A percentile compares a stretch with the other conserved stretches of the same genome.
phyloP scores from a whole-genome alignment of 176 grass and related monocot species.

The Eragrostis curvula region DNA sequence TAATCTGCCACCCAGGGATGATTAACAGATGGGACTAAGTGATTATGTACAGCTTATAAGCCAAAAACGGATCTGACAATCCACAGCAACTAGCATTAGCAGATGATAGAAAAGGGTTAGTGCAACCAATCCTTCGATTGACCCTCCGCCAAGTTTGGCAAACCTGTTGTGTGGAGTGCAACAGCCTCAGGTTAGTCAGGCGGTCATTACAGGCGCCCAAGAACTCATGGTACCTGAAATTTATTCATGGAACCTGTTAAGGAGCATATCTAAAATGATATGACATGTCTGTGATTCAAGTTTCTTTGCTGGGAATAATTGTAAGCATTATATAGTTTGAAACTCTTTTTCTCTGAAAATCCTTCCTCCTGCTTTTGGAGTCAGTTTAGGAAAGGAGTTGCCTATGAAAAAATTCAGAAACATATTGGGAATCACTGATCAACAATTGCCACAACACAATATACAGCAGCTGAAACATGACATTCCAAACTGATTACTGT shows the following conservation, averaged over 20 bases:
- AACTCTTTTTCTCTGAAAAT: background rate
- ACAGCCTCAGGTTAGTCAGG: conserved; percentile 38
- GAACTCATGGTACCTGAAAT: conserved; percentile 43
- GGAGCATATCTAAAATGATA: conserved; percentile 11
- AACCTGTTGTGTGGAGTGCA: conserved; percentile 22
- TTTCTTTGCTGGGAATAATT: background rate
- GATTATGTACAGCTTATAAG: conserved; percentile 36
- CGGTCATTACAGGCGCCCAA: conserved; percentile 36
- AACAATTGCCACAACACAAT: background rate
- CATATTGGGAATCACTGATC: conserved; percentile 23
- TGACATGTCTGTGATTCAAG: background rate
- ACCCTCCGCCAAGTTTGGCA: conserved; percentile 15
- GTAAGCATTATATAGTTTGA: background rate
- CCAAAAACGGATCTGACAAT: conserved; percentile 21
- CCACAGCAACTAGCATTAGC: conserved; percentile 23
- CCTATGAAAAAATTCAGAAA: background rate
- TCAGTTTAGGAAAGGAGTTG: background rate
- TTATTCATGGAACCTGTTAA: background rate
- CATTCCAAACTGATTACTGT: conserved; percentile 7
- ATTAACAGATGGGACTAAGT: conserved; percentile 27
- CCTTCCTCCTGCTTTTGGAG: conserved; percentile 1
- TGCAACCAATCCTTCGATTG: background rate
- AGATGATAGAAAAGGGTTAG: conserved; percentile 21
- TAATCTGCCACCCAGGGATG: background rate
- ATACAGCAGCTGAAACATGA: background rate